Evolutionary conservation across 164 flowering plant genomes (phyloP), one percentile per base, ranked within the genome.

Genomic region (Nelumbo lutea): DNA sequence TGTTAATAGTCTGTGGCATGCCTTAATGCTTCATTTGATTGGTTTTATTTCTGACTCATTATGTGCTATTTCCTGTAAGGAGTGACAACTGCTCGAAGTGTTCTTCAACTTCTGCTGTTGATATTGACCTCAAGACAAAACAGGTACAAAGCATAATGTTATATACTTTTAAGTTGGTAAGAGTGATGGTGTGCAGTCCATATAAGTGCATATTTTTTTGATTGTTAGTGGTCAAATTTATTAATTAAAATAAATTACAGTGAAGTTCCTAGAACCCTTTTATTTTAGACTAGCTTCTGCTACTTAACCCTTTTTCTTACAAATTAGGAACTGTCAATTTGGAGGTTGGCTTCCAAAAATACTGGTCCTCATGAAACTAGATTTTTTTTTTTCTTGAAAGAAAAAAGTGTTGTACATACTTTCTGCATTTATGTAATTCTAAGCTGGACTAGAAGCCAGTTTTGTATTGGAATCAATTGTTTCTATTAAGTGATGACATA

Each of bases 91-190:
- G 82, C 73, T 65, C 76, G 41, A 77, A 58, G 39, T 80, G 82
- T 70, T 68, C 75, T 50, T 59, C 53, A 46, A 67, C 81, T 39
- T 59, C 79, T 41, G 76, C 67, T 44, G 87, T 75, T 64, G 85
- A 85, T 59, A 53, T 40, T 57, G 90, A 87, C 62, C 56, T 47
- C 70, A 88, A 86, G 79, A 71, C 66, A 71, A 87, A 85, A 76
- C 90, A 93, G 91, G 98, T 89, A 44, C 10, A 64, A 1, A 52
- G 43, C 52, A 62, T 56, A 67, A 13, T 13, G 11, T 53, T 1
- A 53, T 53, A 11, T 13, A 53, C 57, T 53, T 53, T 0, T 27
- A 53, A 53, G n/a, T 53, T 9, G 14, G 14, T 13, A 53, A 53
- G 0, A 53, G 55, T 51, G 9, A 9, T 51, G 55, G 55, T 7